A percentile compares a stretch with the other conserved stretches of the same genome.
Conservation (phyloP, 495 filamentous ascomycete genomes). For the Neurospora sp. region DNA sequence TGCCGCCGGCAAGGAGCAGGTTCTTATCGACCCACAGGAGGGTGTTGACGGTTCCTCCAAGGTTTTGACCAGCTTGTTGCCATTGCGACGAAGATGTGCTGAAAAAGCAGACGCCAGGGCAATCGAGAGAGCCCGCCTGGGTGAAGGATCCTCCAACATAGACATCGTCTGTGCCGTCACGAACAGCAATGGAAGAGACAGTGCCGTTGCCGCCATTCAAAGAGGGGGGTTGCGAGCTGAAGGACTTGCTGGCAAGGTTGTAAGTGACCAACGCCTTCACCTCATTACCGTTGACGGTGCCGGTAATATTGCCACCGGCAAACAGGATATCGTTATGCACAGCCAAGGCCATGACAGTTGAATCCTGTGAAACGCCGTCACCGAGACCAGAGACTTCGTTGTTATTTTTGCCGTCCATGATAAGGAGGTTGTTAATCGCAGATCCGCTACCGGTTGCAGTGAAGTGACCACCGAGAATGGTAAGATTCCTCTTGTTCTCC, state of each 20-base stretch:
- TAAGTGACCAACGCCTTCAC: slow-evolving; percentile 74
- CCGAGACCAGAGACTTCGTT: slow-evolving; percentile 61
- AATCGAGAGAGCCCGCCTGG: slow-evolving; percentile 72
- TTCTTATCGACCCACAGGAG: slow-evolving; percentile 66
- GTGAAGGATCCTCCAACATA: slow-evolving; percentile 81
- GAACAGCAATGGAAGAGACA: slow-evolving; percentile 63
- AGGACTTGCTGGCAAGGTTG: slow-evolving; percentile 54
- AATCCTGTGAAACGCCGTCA: slow-evolving; percentile 54
- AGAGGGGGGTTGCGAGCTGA: slow-evolving; percentile 57
- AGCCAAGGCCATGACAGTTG: slow-evolving; percentile 63
- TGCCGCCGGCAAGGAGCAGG: slow-evolving; percentile 64
- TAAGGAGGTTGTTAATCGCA: slow-evolving; percentile 62
- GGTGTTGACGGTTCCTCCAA: slow-evolving; percentile 56
- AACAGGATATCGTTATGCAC: slow-evolving; percentile 61
- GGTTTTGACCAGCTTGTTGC: slow-evolving; percentile 60
- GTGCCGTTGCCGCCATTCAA: slow-evolving; percentile 57
- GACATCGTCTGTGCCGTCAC: slow-evolving; percentile 57
- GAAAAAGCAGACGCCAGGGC: slow-evolving; percentile 71
- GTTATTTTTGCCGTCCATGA: slow-evolving; percentile 51
- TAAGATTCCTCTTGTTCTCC: slow-evolving; percentile 60
- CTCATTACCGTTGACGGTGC: slow-evolving; percentile 48
- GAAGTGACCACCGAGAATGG: slow-evolving; percentile 85
- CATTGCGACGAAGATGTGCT: slow-evolving; percentile 58
- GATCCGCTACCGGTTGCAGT: slow-evolving; percentile 57
- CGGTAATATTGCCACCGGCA: slow-evolving; percentile 71